Evolutionary conservation across 2,329 filamentous ascomycete genomes (phyloP).

Genomic region (Xylariaceae sp.): DNA sequence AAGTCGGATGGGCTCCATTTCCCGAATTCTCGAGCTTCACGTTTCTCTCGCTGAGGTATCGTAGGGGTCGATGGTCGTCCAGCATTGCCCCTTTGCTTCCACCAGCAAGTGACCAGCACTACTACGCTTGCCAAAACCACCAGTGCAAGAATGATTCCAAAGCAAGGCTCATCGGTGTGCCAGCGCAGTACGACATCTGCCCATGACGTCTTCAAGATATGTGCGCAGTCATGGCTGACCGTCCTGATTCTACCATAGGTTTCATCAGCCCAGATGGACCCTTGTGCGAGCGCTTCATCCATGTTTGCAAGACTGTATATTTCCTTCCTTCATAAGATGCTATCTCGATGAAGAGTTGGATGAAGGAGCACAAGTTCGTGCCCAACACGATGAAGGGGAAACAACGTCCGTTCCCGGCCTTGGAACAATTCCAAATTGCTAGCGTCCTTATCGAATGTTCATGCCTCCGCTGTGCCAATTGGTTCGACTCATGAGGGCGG

Average conservation of each 20-base stretch:
- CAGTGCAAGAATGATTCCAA: slow-evolving; percentile 15
- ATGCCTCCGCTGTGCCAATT: not conserved
- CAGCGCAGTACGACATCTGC: slow-evolving; percentile 2
- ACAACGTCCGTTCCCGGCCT: slow-evolving; percentile 24
- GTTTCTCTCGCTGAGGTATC: slow-evolving; percentile 26
- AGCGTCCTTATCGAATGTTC: not conserved
- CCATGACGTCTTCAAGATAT: slow-evolving; percentile 19
- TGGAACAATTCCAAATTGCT: slow-evolving; percentile 1
- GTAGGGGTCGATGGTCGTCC: slow-evolving; percentile 24
- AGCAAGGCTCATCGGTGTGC: slow-evolving; percentile 11
- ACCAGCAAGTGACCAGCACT: slow-evolving; percentile 20
- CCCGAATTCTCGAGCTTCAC: slow-evolving; percentile 24
- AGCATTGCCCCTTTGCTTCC: slow-evolving; percentile 7
- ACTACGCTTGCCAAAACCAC: slow-evolving; percentile 17
- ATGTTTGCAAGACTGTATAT: slow-evolving; percentile 2
- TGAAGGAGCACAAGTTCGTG: not conserved
- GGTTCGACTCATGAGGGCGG: slow-evolving; percentile 14
- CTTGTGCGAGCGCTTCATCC: slow-evolving; percentile 11
- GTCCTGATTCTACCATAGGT: slow-evolving; percentile 15
- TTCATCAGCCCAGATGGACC: slow-evolving; percentile 14
- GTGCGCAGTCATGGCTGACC: slow-evolving; percentile 13
- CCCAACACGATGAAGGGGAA: slow-evolving; percentile 1
- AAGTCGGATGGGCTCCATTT: slow-evolving; percentile 30
- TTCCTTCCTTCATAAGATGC: not conserved
- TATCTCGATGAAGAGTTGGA: too few relatives aligned